Evolutionary conservation across 805 yeast species (phyloP).

Genomic region (Candida ipomoeae): DNA sequence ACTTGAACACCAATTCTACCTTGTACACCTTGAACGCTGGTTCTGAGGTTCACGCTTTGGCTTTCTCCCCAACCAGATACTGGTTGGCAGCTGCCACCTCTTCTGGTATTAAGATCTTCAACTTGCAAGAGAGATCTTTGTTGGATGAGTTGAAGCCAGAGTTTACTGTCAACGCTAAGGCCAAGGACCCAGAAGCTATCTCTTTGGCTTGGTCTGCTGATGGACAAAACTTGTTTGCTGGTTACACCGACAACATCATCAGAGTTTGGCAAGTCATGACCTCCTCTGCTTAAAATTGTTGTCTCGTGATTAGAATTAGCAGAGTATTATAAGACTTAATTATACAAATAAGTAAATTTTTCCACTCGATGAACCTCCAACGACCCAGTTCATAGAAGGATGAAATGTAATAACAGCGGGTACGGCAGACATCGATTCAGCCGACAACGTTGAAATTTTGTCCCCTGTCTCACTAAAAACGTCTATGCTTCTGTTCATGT

Average conservation of each 20-base stretch:
- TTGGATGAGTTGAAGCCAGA: slow-evolving; percentile 98
- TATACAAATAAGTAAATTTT: slow-evolving; percentile 62
- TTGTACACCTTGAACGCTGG: slow-evolving; percentile 92
- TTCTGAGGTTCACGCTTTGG: slow-evolving; percentile 96
- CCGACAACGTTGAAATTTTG: slow-evolving; percentile 71
- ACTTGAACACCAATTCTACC: slow-evolving; percentile 77
- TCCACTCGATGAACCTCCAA: slow-evolving; percentile 94
- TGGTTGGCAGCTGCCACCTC: slow-evolving; percentile 99
- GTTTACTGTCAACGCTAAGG: slow-evolving; percentile 80
- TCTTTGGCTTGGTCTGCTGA: slow-evolving; percentile 99
- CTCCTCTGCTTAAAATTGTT: slow-evolving; percentile 44
- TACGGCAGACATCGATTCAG: slow-evolving; percentile 68
- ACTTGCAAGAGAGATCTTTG: slow-evolving; percentile 89
- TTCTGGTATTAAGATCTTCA: slow-evolving; percentile 95
- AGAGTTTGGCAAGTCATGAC: slow-evolving; percentile 99
- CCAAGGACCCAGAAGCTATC: slow-evolving; percentile 96
- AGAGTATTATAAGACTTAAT: background rate
- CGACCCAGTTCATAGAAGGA: slow-evolving; percentile 83
- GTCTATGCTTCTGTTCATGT: slow-evolving; percentile 87
- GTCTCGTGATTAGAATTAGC: background rate
- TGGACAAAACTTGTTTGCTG: slow-evolving; percentile 99
- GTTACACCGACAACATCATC: slow-evolving; percentile 99
- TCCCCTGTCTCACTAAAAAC: slow-evolving; percentile 73
- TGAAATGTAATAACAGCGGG: slow-evolving; percentile 89
- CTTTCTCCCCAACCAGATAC: slow-evolving; percentile 99